Evolutionary conservation across 345 rosid species (phyloP), one percentile per base, ranked within the genome.

Genomic region (Hibiscus trionum): DNA sequence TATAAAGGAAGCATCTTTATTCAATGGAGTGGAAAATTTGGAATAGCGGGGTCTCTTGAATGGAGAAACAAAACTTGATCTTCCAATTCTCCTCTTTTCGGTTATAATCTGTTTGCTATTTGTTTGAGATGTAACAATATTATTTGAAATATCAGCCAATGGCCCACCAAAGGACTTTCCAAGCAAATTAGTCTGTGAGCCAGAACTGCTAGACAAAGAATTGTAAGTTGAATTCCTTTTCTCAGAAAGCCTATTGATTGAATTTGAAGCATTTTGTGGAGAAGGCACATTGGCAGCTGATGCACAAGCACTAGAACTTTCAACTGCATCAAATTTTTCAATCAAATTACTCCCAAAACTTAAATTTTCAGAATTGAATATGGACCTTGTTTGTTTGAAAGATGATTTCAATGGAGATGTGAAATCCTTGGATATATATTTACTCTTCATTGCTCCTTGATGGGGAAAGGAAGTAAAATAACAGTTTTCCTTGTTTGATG

Each of bases 31-130:
- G 39, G 78, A 81, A 76, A 87, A 86, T 70, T 84, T 81, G 55
- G 93, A 86, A 80, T 72, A 84, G 57, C 96, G 86, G 15, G 99
- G 97, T 83, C 79, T 89, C 84, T 92, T 95, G 80, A 90, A 95
- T 73, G 92, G 91, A 73, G 97, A 80, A 61, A 72, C 47, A 29
- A 81, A 88, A 72, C 53, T 75, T 65, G 75, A 74, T 61, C 82
- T 80, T 60, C 86, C 86, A 67, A 79, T 46, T 79, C 82, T 88
- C 82, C 79, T 89, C 83, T 83, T 88, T 77, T 83, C 87, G 49
- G 55, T 49, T 69, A 73, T 77, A 73, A 62, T 72, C 71, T 72
- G 84, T 68, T 76, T 77, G 66, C 50, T 75, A 72, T 79, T 78
- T 72, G 81, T 69, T 72, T 73, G 66, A 73, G 55, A 39, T 55